Evolutionary conservation across 352 stramenopile species (phyloP).

Genomic region (Globisporangium paddicum): DNA sequence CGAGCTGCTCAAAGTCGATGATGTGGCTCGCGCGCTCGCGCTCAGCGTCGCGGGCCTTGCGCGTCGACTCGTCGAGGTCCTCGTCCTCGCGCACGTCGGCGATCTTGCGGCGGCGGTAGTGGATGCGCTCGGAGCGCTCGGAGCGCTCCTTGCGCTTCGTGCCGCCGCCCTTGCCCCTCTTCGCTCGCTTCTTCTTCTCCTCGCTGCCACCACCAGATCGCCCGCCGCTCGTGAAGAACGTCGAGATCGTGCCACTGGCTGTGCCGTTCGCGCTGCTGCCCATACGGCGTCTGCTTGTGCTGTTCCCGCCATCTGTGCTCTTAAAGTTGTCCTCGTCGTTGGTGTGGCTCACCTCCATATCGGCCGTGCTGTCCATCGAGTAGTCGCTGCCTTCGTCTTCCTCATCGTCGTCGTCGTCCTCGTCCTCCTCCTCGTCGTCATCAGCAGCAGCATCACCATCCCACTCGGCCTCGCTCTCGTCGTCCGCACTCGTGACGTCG

Average conservation of each 20-base stretch:
- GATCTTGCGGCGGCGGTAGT: constrained; percentile 56
- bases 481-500: constrained; percentile 8
- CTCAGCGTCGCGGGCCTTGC: constrained; percentile 56
- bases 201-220: not conserved
- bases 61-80: constrained; percentile 62
- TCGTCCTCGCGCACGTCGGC: constrained; percentile 61
- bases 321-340: constrained; percentile 10
- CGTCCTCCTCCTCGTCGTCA: constrained; percentile 10
- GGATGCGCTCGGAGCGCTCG: constrained; percentile 21
- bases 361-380: constrained; percentile 13
- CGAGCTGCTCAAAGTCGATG: constrained; percentile 27
- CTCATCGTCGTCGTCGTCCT: constrained; percentile 17
- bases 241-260: not conserved
- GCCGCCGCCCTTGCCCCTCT: not conserved
- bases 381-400: constrained; percentile 18
- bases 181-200: constrained; percentile 18
- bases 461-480: constrained; percentile 20
- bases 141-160: constrained; percentile 22
- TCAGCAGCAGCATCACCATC: constrained; percentile 14
- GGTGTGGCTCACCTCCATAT: constrained; percentile 13
- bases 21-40: constrained; percentile 38
- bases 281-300: not conserved
- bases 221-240: constrained; percentile 3
- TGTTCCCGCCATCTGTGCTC: not conserved
- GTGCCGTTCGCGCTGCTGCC: not conserved